Percentiles rank a stretch among this genome's conserved stretches.
Evolutionary conservation across 2,329 filamentous ascomycete genomes (phyloP).

Genomic region (Aspergillus awamori): DNA sequence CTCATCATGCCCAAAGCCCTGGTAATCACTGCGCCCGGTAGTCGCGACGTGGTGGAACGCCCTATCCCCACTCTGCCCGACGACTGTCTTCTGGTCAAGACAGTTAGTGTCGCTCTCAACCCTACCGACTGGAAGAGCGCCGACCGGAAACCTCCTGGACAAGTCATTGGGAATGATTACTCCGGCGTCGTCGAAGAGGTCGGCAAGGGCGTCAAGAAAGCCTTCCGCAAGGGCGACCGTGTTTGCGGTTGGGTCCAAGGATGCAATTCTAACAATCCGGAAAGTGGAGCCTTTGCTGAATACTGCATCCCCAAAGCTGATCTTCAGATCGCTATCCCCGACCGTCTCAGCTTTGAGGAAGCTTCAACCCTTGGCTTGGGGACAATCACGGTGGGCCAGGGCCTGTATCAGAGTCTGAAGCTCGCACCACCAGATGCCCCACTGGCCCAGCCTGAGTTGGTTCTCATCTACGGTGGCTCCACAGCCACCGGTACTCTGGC

Average conservation of each 20-base stretch:
- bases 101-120: constrained; percentile 10
- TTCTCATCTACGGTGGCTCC: constrained; percentile 46
- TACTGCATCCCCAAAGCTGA: constrained; percentile 56
- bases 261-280: constrained; percentile 38
- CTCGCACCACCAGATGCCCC: constrained; percentile 32
- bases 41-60: neutral
- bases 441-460: constrained; percentile 16
- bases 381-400: constrained; percentile 55
- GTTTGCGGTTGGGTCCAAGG: constrained; percentile 57
- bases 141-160: neutral
- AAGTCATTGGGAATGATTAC: constrained; percentile 7
- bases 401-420: constrained; percentile 37
- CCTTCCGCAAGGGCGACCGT: constrained; percentile 55
- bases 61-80: neutral
- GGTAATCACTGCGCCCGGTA: neutral
- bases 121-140: constrained; percentile 8
- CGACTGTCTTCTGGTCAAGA: constrained; percentile 1
- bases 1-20: neutral
- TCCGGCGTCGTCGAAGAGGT: constrained; percentile 30
- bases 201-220: constrained; percentile 50
- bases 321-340: constrained; percentile 51
- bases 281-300: constrained; percentile 59
- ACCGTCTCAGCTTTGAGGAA: constrained; percentile 53
- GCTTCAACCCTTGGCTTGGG: constrained; percentile 57
- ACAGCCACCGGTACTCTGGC: constrained; percentile 41